Evolutionary conservation across 306 rosid species (phyloP), one percentile per base, ranked within the genome.

Genomic region (Glycyrrhiza uralensis): DNA sequence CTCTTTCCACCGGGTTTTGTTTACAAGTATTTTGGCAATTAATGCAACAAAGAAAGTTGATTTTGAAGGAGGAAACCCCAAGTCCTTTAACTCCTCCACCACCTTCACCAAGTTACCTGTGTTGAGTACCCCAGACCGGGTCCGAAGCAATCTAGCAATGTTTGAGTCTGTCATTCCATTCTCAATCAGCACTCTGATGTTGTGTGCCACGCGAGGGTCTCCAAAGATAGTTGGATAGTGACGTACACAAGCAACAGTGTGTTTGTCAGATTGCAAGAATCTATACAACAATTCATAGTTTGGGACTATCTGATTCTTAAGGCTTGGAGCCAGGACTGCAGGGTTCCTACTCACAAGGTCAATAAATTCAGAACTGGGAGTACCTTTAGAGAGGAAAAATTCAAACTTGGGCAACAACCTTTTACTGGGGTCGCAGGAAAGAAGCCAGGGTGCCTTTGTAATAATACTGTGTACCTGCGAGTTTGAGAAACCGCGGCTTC

Each of bases 61-160:
- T 44, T 30, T 78, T 15, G 30, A 70, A 72, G 80, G 38, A 56
- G 80, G 7, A 58, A 87, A 78, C 7, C 86, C 85, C 85, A 87
- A 76, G 20, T 42, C 65, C 81, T 39, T 77, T 2, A 87, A 65
- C 69, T 76, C 57, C 65, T 65, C 69, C 10, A 79, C 71, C 5
- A 4, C 12, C 62, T 39, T 14, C 36, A 35, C 39, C 35, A 80
- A 39, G 29, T n/a, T 11, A 8, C 1, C 0, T 4, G 14, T 1
- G 7, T 3, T 2, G 4, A 57, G 15, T 57, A 14, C 7, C 18
- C 1, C 3, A 29, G 64, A 13, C 33, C 32, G n/a, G 0, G 2
- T 0, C 15, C 4, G 1, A 22, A 64, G 24, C 1, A 79, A 0
- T 19, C 1, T 7, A 0, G 41, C 29, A 57, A 79, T 66, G 11